Evolutionary conservation across 257 asterid species (phyloP), one percentile per base, ranked within the genome.

Genomic region (Rauvolfia tetraphylla): DNA sequence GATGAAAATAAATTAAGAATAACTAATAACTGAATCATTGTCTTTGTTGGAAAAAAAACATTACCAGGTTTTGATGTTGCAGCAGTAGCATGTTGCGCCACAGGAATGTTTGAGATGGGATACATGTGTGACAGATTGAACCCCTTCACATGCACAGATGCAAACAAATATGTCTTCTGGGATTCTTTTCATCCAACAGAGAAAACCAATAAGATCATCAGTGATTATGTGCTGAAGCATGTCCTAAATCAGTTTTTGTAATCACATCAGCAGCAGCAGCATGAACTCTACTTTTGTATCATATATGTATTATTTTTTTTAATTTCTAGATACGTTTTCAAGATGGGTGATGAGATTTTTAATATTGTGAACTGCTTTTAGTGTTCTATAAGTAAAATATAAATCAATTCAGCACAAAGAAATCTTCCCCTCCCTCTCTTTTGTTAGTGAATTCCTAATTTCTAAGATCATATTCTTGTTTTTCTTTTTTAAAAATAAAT

Each of bases 21-120:
- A n/a, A n/a, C n/a, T n/a, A n/a, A n/a, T n/a, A n/a, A n/a, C n/a
- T n/a, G n/a, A n/a, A n/a, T n/a, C n/a, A n/a, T n/a, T n/a, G n/a
- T n/a, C n/a, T n/a, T n/a, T n/a, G n/a, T n/a, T n/a, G n/a, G n/a
- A n/a, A n/a, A n/a, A n/a, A n/a, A n/a, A n/a, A n/a, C n/a, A n/a
- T n/a, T n/a, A n/a, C n/a, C 85, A 92, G 98, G 98, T 17, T 89
- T 89, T 74, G 95, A 94, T 20, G 92, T 80, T 48, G 75, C 97
- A 58, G 77, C 87, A 17, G 80, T 87, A 10, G 98, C 97, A 56
- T 94, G 98, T 39, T 94, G 98, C 80, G 92, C 95, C 0, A 74
- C 96, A 3, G 97, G 98, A 61, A 83, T 90, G 93, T 92, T 89
- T 73, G 98, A 94, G 85, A 88, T 94, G 98, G 96, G 97, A 61